phyloP scores from a whole-genome alignment of 768 basidiomycete genomes.

The Phaffia tasmanica region DNA sequence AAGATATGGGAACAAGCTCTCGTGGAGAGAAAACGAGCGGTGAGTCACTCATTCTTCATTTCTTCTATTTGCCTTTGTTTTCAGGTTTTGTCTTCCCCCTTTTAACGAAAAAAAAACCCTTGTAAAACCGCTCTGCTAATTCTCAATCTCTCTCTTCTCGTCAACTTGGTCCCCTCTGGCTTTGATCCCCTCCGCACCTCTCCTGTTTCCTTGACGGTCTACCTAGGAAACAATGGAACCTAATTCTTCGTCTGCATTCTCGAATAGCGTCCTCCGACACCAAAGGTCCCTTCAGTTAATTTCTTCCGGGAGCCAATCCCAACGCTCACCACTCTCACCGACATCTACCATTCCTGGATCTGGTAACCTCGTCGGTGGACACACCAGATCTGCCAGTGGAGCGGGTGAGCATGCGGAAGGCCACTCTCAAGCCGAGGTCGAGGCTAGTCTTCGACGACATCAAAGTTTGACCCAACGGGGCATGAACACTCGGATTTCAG shows the following conservation, averaged over 20 bases:
- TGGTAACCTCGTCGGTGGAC: not conserved
- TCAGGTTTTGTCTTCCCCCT: not conserved
- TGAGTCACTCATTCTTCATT: not conserved
- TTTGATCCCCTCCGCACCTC: not conserved
- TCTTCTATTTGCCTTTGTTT: not conserved
- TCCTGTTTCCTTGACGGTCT: not conserved
- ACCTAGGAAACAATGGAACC: not conserved
- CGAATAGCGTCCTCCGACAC: not conserved
- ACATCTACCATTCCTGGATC: not conserved
- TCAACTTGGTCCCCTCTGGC: not conserved
- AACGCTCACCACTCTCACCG: conserved; percentile 6
- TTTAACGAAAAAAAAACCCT: not conserved
- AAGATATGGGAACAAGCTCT: conserved; percentile 23
- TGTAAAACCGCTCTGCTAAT: not conserved
- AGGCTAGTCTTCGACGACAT: conserved; percentile 6
- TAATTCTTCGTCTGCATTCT: conserved; percentile 1
- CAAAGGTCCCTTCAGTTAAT: conserved; percentile 7
- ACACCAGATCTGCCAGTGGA: not conserved
- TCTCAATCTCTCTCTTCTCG: not conserved
- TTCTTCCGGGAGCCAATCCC: conserved; percentile 5
- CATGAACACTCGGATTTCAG: conserved; percentile 16
- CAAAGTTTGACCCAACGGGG: conserved; percentile 14
- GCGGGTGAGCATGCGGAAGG: not conserved
- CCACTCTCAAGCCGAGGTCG: not conserved
- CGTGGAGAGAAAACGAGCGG: conserved; percentile 17